Percentiles rank a stretch among this genome's conserved stretches.
Conservation (phyloP, 495 filamentous ascomycete species). For the Xylaria grammica region DNA sequence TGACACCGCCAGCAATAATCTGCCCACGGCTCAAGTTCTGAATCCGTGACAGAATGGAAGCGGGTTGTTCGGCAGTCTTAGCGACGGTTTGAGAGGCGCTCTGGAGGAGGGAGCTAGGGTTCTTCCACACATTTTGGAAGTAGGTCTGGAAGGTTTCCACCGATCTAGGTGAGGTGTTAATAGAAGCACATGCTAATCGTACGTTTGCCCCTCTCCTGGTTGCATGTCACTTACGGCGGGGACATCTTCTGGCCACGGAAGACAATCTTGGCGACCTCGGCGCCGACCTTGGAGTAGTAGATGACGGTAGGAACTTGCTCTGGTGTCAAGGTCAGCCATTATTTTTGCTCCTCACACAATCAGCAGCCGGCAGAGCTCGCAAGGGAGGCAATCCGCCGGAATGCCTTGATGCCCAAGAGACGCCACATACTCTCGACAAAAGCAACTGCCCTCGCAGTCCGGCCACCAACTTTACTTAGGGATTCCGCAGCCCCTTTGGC, state of each 20-base stretch:
- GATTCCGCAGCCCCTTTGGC: conserved; percentile 67
- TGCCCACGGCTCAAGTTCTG: conserved; percentile 74
- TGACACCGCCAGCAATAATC: conserved; percentile 70
- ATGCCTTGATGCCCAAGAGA: background rate
- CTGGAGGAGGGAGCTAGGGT: conserved; percentile 60
- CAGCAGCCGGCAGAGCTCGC: background rate
- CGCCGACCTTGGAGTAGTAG: conserved; percentile 88
- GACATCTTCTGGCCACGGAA: conserved; percentile 89
- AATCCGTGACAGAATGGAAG: conserved; percentile 63
- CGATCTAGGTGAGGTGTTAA: conserved; percentile 58
- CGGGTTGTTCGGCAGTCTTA: conserved; percentile 34
- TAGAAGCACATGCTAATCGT: background rate
- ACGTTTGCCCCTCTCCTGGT: background rate
- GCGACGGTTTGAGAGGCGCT: conserved; percentile 42
- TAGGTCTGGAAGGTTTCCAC: conserved; percentile 84
- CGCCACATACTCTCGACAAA: conserved; percentile 82
- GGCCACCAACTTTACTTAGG: conserved; percentile 79
- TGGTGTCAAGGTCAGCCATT: conserved; percentile 42
- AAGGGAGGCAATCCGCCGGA: background rate
- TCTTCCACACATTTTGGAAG: conserved; percentile 76
- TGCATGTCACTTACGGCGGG: conserved; percentile 76
- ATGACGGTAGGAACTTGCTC: conserved; percentile 83
- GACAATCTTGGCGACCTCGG: conserved; percentile 86
- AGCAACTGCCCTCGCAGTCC: conserved; percentile 78
- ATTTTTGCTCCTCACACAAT: background rate